A percentile compares a stretch with the other conserved stretches of the same genome.
Evolutionary conservation across 225 moss, liverwort and hornwort genomes (phyloP).

Genomic region (Takakia lepidozioides): DNA sequence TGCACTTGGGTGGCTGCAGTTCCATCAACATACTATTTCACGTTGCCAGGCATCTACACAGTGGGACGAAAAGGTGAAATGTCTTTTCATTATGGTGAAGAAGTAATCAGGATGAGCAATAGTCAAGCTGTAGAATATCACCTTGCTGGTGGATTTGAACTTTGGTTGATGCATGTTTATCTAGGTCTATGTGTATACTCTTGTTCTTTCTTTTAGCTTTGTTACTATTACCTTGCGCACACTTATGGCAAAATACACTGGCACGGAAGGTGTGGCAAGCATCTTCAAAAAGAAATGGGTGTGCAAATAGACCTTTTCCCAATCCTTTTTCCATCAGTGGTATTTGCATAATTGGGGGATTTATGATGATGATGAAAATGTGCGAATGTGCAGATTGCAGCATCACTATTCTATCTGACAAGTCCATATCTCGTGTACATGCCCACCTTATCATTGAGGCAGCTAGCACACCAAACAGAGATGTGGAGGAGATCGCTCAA

Average conservation of each 20-base stretch:
- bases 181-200: too few species aligned
- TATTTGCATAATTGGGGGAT: background rate
- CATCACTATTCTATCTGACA: constrained; percentile 59
- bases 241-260: background rate
- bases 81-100: background rate
- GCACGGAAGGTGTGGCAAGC: background rate
- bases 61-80: constrained; percentile 50
- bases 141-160: background rate
- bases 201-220: too few species aligned
- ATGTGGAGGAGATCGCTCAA: constrained; percentile 20
- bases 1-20: constrained; percentile 19
- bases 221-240: background rate
- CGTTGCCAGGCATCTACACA: constrained; percentile 34
- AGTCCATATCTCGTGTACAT: constrained; percentile 74
- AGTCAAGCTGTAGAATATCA: background rate
- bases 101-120: background rate
- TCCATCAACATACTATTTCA: constrained; percentile 31
- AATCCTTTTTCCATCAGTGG: background rate
- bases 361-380: background rate
- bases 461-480: constrained; percentile 17
- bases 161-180: too few species aligned
- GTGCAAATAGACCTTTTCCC: background rate
- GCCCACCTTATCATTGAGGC: constrained; percentile 55
- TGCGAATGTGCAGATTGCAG: constrained; percentile 45
- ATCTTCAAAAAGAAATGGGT: background rate